These are phyloP conservation scores for Leccinum truebloodii DNA, from an alignment of 768 basidiomycete species.

Conservation along the genomic window DNA sequence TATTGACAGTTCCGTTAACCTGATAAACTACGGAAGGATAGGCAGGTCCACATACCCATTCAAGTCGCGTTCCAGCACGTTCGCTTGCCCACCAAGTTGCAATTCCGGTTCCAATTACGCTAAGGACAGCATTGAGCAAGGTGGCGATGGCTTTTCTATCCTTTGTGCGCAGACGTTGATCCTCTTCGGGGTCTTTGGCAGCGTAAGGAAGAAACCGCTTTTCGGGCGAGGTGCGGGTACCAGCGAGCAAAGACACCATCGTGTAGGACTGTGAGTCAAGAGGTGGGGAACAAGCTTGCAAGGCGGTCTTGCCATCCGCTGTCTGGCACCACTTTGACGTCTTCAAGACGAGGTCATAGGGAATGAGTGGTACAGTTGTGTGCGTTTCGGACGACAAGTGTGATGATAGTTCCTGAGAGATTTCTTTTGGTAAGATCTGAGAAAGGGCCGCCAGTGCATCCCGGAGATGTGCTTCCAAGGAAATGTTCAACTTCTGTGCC, in stretches of 20 bases:
- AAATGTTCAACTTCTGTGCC: constrained; percentile 49
- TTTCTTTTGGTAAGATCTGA: constrained; percentile 45
- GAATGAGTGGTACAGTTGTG: constrained; percentile 44
- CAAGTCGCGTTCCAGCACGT: constrained; percentile 60
- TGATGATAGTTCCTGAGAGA: constrained; percentile 42
- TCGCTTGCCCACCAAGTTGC: constrained; percentile 76
- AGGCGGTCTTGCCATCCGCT: constrained; percentile 39
- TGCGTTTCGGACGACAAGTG: constrained; percentile 33
- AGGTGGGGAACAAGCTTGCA: constrained; percentile 42
- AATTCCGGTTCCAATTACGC: constrained; percentile 62
- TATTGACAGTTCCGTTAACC: constrained; percentile 24
- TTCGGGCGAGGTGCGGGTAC: constrained; percentile 76
- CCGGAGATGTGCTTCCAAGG: constrained; percentile 65
- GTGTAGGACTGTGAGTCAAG: constrained; percentile 58
- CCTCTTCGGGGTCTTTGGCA: constrained; percentile 47
- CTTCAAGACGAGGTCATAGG: constrained; percentile 57
- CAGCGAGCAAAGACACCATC: constrained; percentile 77
- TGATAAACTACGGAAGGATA: background rate
- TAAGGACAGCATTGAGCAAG: constrained; percentile 70
- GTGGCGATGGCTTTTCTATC: constrained; percentile 71
- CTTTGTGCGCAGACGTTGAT: constrained; percentile 45
- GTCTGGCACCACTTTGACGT: constrained; percentile 74
- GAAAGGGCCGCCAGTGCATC: constrained; percentile 48
- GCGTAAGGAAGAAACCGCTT: constrained; percentile 60
- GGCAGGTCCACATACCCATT: constrained; percentile 61